These are phyloP conservation scores for Rhodotorula toruloides DNA, from an alignment of 768 basidiomycete species.

Conservation along the genomic window DNA sequence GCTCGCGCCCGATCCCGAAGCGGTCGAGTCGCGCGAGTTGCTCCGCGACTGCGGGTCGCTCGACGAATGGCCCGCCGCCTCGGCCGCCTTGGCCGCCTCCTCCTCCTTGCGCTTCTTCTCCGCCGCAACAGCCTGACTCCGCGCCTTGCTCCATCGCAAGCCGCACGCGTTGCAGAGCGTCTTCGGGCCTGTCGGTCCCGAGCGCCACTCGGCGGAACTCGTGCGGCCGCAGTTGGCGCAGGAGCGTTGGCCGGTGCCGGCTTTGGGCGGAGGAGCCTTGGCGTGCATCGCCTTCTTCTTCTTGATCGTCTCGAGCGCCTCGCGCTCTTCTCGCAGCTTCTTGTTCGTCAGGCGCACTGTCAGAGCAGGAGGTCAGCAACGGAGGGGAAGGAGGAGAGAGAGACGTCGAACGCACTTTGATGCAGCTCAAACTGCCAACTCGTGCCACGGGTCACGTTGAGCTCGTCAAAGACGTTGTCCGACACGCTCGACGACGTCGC, in stretches of 20 bases:
- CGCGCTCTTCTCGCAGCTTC: slow-evolving; percentile 41
- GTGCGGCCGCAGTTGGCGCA: slow-evolving; percentile 70
- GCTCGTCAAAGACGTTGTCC: slow-evolving; percentile 66
- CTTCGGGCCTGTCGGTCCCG: slow-evolving; percentile 63
- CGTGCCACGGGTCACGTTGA: slow-evolving; percentile 61
- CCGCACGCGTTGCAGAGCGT: slow-evolving; percentile 98
- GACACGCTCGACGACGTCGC: slow-evolving; percentile 3
- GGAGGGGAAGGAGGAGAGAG: too few relatives aligned
- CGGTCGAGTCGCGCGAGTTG: slow-evolving; percentile 13
- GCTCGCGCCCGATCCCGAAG: neutral
- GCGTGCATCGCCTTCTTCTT: slow-evolving; percentile 25
- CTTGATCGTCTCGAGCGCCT: slow-evolving; percentile 31
- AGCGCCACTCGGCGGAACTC: slow-evolving; percentile 96
- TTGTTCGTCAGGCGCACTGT: slow-evolving; percentile 39
- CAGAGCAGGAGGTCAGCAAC: neutral
- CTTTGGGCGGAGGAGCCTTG: neutral
- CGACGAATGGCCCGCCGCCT: neutral
- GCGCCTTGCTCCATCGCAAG: slow-evolving; percentile 60
- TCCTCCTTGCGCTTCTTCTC: slow-evolving; percentile 17
- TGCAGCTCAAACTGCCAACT: slow-evolving; percentile 69
- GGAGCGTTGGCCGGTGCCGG: slow-evolving; percentile 2
- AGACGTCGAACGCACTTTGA: slow-evolving; percentile 22
- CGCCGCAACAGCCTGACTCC: slow-evolving; percentile 10
- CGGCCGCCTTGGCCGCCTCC: neutral
- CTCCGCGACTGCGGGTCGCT: neutral